Conservation (phyloP, 2,329 filamentous ascomycete genomes). For the Fusarium virguliforme region DNA sequence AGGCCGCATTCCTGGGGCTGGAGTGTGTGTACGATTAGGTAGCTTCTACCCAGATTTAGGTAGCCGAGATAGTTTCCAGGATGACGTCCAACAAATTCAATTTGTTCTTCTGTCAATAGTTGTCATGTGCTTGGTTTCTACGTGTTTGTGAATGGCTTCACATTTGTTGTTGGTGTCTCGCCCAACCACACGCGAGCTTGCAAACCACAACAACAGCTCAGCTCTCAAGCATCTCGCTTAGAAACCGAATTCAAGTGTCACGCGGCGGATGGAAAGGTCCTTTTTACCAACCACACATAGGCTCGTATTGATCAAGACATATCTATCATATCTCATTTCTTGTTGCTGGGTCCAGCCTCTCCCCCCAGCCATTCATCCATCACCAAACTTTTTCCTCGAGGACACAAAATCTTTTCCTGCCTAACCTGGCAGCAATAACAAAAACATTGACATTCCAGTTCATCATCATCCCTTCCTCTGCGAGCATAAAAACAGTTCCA, state of each 20-base stretch:
- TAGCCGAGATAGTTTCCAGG: constrained; percentile 16
- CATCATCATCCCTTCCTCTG: constrained; percentile 35
- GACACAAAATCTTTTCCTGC: constrained; percentile 16
- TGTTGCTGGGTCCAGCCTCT: constrained; percentile 9
- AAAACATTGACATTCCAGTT: constrained; percentile 31
- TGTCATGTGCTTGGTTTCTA: constrained; percentile 19
- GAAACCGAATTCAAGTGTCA: neutral
- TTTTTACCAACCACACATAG: constrained; percentile 6
- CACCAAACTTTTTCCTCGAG: constrained; percentile 14
- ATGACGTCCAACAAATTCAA: constrained; percentile 26
- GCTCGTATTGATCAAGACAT: constrained; percentile 16
- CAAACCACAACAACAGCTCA: neutral
- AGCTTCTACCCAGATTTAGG: constrained; percentile 17
- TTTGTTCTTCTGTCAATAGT: neutral
- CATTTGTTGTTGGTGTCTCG: constrained; percentile 34
- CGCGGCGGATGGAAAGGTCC: neutral
- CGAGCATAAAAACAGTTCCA: constrained; percentile 7
- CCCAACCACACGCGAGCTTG: constrained; percentile 11
- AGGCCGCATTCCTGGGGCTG: constrained; percentile 37
- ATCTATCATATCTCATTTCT: constrained; percentile 14
- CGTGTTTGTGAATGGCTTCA: constrained; percentile 25
- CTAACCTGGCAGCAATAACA: constrained; percentile 17
- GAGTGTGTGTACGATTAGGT: constrained; percentile 21
- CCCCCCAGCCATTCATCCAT: constrained; percentile 26
- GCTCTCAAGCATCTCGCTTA: neutral